phyloP scores from a whole-genome alignment of 495 filamentous ascomycete genomes.

The Neurospora africana region DNA sequence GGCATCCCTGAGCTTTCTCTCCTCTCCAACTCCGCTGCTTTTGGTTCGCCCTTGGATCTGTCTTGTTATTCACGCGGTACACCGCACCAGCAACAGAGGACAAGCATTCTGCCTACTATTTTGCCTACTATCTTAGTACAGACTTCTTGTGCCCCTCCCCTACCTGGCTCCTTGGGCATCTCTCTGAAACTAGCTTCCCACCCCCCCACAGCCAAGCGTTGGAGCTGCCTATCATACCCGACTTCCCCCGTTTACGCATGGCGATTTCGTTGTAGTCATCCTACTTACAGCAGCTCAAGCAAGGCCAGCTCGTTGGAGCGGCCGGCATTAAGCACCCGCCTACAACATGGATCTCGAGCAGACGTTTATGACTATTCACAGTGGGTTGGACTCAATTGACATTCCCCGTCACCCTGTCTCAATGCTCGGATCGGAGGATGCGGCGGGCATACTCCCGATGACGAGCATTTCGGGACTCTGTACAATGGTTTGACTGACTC shows the following conservation, averaged over 20 bases:
- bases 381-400: conserved; percentile 38
- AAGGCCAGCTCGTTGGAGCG: conserved; percentile 26
- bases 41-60: conserved; percentile 3
- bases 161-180: conserved; percentile 2
- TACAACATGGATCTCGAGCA: conserved; percentile 56
- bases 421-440: not conserved
- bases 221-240: not conserved
- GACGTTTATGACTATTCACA: conserved; percentile 90
- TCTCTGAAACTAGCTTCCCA: conserved; percentile 9
- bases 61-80: not conserved
- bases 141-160: conserved; percentile 3
- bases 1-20: not conserved
- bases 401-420: conserved; percentile 4
- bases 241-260: conserved; percentile 14
- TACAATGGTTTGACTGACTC: conserved; percentile 1
- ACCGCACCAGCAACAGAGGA: not conserved
- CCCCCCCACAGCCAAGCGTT: conserved; percentile 1
- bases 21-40: not conserved
- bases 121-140: conserved; percentile 3
- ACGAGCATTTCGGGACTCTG: not conserved
- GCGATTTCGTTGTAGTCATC: conserved; percentile 21
- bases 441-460: not conserved
- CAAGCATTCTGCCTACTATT: not conserved
- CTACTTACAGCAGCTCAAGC: conserved; percentile 16
- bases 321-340: conserved; percentile 24